phyloP scores from a whole-genome alignment of 257 asterid species.

The Coffea canephora region DNA sequence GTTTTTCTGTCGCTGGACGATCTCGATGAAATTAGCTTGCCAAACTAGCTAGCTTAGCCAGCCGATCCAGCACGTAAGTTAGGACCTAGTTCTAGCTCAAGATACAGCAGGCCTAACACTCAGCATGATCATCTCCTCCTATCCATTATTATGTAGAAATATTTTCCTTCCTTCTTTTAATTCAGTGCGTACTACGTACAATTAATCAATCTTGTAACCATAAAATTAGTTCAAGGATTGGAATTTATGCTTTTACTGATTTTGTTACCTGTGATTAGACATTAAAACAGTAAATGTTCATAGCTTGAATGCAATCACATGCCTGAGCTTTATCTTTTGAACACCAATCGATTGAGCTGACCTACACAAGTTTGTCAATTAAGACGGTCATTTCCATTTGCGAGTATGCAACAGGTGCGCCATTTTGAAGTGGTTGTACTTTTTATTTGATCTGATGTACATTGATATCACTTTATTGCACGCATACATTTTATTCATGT shows the following conservation, averaged over 20 bases:
- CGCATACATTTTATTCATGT: too few relatives aligned
- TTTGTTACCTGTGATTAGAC: neutral
- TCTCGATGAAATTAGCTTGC: slow-evolving; percentile 81
- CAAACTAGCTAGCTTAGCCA: slow-evolving; percentile 37
- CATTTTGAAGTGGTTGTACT: too few relatives aligned
- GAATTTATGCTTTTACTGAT: neutral
- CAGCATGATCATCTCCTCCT: neutral
- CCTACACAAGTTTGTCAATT: neutral
- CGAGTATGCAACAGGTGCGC: neutral
- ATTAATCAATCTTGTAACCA: slow-evolving; percentile 9
- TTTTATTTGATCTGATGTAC: too few relatives aligned
- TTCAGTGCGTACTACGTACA: neutral
- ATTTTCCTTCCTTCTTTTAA: slow-evolving; percentile 4
- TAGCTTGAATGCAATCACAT: neutral
- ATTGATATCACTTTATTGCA: too few relatives aligned
- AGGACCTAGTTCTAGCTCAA: slow-evolving; percentile 18
- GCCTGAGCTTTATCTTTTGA: neutral
- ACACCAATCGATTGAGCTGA: neutral
- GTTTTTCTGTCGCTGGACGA: slow-evolving; percentile 85
- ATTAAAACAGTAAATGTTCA: neutral
- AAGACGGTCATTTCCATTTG: neutral
- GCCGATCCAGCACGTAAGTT: slow-evolving; percentile 22
- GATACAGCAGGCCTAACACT: slow-evolving; percentile 23
- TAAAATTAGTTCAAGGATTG: slow-evolving; percentile 16
- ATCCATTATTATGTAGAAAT: slow-evolving; percentile 15